Evolutionary conservation across 1,284 basidiomycete species (phyloP), one percentile per base, ranked within the genome.

Genomic region (Tylopilus sp.): DNA sequence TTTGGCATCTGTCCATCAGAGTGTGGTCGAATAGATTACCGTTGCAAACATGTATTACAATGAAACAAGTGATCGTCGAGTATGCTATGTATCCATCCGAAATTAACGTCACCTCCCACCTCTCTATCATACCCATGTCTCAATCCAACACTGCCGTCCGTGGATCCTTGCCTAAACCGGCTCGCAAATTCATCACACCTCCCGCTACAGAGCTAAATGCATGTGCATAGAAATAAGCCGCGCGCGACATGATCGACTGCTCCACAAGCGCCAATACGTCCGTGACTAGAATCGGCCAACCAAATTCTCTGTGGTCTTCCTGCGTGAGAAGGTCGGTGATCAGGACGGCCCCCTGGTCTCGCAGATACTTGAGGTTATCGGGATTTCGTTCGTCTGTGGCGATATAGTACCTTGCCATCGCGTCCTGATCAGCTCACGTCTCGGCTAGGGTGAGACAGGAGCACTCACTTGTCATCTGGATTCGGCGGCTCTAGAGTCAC

Each of bases 321-420:
- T 74, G 70, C 1, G 80, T 81, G 59, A 86, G 71, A 1, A 86
- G 71, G 67, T 86, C 84, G 22, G 71, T 53, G 59, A 87, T 74
- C 62, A 87, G 69, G 24, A 86, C 57, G 2, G 78, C 84, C 32
- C 82, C 81, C 38, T 78, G 72, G 1, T 74, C 70, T 29, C 74
- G 70, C 33, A 84, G 74, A 65, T 80, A 79, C 7, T 73, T 39
- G 19, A 86, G 71, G 12, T 78, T 78, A 0, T 69, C 67, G 0
- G 75, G 70, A 61, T 80, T 74, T 24, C 82, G 79, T 63, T 86
- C 85, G 61, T 85, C 85, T 13, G 85, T 85, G 2, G 85, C 84
- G 24, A 86, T 75, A 69, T 82, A 86, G 69, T 81, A 86, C 32
- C 84, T 79, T 53, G 74, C 26, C 32, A 22, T 47, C 22, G 15